Evolutionary conservation across 108 stramenopile species (phyloP).

Genomic region (Licmophora abbreviata): DNA sequence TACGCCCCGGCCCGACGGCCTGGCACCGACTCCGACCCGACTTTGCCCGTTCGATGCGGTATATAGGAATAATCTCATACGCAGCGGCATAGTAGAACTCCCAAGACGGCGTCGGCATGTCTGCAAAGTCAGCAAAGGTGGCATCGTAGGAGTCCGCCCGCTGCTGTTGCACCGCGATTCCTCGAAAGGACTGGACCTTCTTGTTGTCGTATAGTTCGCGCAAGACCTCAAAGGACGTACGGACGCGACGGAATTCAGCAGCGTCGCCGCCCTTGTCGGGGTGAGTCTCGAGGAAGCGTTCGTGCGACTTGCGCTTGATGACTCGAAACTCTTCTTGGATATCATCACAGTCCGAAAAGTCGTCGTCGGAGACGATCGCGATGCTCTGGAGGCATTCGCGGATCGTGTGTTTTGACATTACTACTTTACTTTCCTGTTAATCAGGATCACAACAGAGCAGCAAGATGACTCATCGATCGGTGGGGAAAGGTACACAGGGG

Average conservation of each 20-base stretch:
- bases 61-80: slow-evolving; percentile 25
- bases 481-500: too few species aligned
- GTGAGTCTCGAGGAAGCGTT: slow-evolving; percentile 1
- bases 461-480: too few species aligned
- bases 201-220: slow-evolving; percentile 18
- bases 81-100: slow-evolving; percentile 29
- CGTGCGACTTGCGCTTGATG: too few species aligned
- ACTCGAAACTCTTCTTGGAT: too few species aligned
- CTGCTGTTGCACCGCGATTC: slow-evolving; percentile 9
- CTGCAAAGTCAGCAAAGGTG: slow-evolving; percentile 16
- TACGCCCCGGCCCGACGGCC: not conserved
- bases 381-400: too few species aligned
- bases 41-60: slow-evolving; percentile 38
- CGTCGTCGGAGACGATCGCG: too few species aligned
- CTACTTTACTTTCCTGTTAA: too few species aligned
- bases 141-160: slow-evolving; percentile 11
- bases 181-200: slow-evolving; percentile 14
- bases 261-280: slow-evolving; percentile 59
- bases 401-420: too few species aligned
- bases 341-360: too few species aligned
- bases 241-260: slow-evolving; percentile 24
- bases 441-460: too few species aligned
- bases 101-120: slow-evolving; percentile 24
- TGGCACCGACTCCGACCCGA: slow-evolving; percentile 21
- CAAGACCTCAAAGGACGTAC: slow-evolving; percentile 33